These are phyloP conservation scores for Colletotrichum ledebouriae DNA, from an alignment of 2,329 filamentous ascomycete species.

Conservation along the genomic window DNA sequence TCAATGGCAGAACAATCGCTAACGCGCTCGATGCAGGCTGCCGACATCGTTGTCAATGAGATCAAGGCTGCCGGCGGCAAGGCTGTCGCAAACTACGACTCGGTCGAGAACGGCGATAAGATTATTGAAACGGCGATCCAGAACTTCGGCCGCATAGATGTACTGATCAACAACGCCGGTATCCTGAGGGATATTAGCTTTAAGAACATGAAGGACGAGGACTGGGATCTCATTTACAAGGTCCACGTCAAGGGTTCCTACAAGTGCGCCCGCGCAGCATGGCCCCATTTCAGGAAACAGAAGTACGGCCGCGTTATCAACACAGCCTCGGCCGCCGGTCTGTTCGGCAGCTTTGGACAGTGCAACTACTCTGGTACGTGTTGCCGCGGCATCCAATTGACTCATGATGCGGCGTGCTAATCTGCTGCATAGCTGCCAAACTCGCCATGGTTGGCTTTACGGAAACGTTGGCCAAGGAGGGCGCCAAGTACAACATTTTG, in stretches of 20 bases:
- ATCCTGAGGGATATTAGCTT: slow-evolving; percentile 96
- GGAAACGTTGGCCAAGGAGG: slow-evolving; percentile 97
- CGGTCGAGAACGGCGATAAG: slow-evolving; percentile 90
- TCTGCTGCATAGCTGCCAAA: slow-evolving; percentile 77
- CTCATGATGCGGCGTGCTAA: slow-evolving; percentile 10
- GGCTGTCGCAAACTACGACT: slow-evolving; percentile 97
- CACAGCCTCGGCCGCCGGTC: slow-evolving; percentile 93
- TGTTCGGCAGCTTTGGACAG: slow-evolving; percentile 97
- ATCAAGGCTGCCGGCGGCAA: slow-evolving; percentile 92
- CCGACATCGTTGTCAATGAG: slow-evolving; percentile 85
- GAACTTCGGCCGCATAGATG: slow-evolving; percentile 86
- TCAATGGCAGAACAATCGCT: slow-evolving; percentile 30
- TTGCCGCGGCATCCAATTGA: neutral
- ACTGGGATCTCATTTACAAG: slow-evolving; percentile 95
- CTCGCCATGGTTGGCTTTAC: slow-evolving; percentile 96
- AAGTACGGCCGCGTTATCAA: slow-evolving; percentile 98
- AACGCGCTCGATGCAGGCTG: slow-evolving; percentile 67
- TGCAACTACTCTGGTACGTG: slow-evolving; percentile 86
- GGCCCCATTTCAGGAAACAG: slow-evolving; percentile 98
- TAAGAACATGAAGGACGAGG: slow-evolving; percentile 97
- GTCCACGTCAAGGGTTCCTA: slow-evolving; percentile 95
- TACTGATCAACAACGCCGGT: slow-evolving; percentile 98
- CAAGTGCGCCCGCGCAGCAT: slow-evolving; percentile 94
- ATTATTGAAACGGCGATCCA: slow-evolving; percentile 93
- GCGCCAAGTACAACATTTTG: slow-evolving; percentile 97